A percentile compares a stretch with the other conserved stretches of the same genome.
phyloP scores from a whole-genome alignment of 495 filamentous ascomycete species.

The Cenococcum geophilum region DNA sequence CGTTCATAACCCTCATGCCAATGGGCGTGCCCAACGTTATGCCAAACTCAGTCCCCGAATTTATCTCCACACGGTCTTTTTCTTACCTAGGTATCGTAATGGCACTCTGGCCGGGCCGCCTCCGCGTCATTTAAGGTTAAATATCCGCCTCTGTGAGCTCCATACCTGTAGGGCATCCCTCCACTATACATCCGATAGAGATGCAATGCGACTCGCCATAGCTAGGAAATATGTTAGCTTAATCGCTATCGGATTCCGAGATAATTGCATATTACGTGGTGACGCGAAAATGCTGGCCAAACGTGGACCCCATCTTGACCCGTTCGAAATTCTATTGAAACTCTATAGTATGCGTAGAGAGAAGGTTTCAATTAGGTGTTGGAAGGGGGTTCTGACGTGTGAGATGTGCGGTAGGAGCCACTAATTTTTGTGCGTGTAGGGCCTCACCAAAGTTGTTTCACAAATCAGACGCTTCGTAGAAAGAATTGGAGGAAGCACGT shows the following conservation, averaged over 20 bases:
- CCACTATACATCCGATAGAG: slow-evolving; percentile 82
- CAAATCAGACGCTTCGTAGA: too few species aligned
- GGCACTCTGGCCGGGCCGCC: slow-evolving; percentile 82
- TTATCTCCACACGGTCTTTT: slow-evolving; percentile 85
- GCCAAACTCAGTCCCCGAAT: slow-evolving; percentile 90
- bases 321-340: neutral
- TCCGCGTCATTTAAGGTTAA: slow-evolving; percentile 88
- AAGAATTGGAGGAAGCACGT: too few species aligned
- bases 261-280: slow-evolving; percentile 56
- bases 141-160: slow-evolving; percentile 82
- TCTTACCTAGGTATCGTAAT: slow-evolving; percentile 91
- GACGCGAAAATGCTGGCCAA: slow-evolving; percentile 48
- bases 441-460: too few species aligned
- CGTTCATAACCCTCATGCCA: slow-evolving; percentile 77
- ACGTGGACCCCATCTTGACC: neutral
- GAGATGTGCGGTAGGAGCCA: too few species aligned
- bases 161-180: slow-evolving; percentile 80
- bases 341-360: neutral
- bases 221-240: slow-evolving; percentile 41
- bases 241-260: slow-evolving; percentile 8
- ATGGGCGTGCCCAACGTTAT: slow-evolving; percentile 91
- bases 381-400: too few species aligned
- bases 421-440: too few species aligned
- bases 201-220: slow-evolving; percentile 88
- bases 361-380: too few species aligned